These are phyloP conservation scores for Cercis canadensis DNA, from an alignment of 306 rosid species.

Conservation along the genomic window DNA sequence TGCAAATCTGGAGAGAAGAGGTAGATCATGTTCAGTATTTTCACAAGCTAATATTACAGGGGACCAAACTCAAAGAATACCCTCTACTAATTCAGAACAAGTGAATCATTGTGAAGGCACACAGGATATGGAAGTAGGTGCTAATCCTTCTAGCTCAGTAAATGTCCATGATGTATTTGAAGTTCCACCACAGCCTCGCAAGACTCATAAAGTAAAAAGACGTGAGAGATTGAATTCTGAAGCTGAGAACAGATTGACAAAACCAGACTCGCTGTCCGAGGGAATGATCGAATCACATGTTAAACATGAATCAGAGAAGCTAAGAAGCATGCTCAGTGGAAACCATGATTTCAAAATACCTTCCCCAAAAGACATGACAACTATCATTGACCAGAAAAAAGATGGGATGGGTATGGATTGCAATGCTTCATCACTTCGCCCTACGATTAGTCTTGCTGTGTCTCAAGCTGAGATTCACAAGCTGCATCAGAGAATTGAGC, in stretches of 20 bases:
- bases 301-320: constrained; percentile 46
- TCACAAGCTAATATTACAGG: constrained; percentile 40
- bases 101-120: constrained; percentile 26
- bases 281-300: constrained; percentile 41
- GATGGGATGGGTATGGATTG: constrained; percentile 40
- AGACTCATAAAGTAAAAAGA: constrained; percentile 42
- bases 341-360: constrained; percentile 43
- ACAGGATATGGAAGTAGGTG: constrained; percentile 32
- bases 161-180: constrained; percentile 79
- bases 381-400: constrained; percentile 31
- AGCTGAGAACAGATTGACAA: constrained; percentile 52
- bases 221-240: constrained; percentile 46
- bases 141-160: constrained; percentile 40
- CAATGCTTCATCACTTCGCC: constrained; percentile 1
- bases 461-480: constrained; percentile 58
- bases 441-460: too few relatives aligned
- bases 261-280: constrained; percentile 50
- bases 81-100: constrained; percentile 31
- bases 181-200: constrained; percentile 57
- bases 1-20: constrained; percentile 37
- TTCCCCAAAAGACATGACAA: constrained; percentile 36
- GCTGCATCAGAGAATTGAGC: constrained; percentile 61
- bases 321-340: constrained; percentile 50
- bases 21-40: constrained; percentile 54
- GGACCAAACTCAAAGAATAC: constrained; percentile 27